Conservation (phyloP, 2,329 filamentous ascomycete species). For the Beauveria asiatica region DNA sequence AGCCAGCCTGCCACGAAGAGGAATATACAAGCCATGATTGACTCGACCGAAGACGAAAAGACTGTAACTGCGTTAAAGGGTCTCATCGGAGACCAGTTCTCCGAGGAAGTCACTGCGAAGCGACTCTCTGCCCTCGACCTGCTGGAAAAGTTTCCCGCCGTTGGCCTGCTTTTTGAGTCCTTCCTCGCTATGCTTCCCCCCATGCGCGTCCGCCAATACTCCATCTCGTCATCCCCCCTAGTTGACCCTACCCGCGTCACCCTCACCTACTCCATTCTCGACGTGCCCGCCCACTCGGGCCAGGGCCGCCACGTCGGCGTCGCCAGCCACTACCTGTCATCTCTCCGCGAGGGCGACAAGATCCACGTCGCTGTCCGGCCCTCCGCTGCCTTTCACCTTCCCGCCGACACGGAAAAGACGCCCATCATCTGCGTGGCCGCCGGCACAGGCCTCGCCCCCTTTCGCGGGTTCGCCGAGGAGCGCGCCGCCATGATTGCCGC, state of each 20-base stretch:
- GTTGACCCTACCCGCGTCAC: constrained; percentile 47
- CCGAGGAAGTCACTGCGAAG: constrained; percentile 42
- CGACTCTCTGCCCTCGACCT: constrained; percentile 60
- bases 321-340: constrained; percentile 51
- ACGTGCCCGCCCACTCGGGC: constrained; percentile 43
- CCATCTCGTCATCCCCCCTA: constrained; percentile 67
- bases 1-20: constrained; percentile 64
- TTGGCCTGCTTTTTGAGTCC: constrained; percentile 53
- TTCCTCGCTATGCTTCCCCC: constrained; percentile 68
- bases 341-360: constrained; percentile 34
- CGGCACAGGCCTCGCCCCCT: constrained; percentile 51
- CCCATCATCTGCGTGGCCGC: constrained; percentile 45
- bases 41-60: constrained; percentile 38
- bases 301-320: constrained; percentile 48
- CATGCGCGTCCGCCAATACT: constrained; percentile 72
- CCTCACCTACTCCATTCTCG: constrained; percentile 60
- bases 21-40: constrained; percentile 35
- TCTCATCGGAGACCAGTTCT: constrained; percentile 40
- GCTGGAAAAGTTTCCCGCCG: constrained; percentile 52
- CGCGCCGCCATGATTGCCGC: constrained; percentile 42
- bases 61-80: constrained; percentile 34
- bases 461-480: constrained; percentile 56
- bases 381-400: constrained; percentile 40
- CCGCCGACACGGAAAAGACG: constrained; percentile 33
- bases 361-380: constrained; percentile 42